Base-by-base conservation (phyloP, 2,329 filamentous ascomycete genomes). In the Talaromyces verruculosus region DNA sequence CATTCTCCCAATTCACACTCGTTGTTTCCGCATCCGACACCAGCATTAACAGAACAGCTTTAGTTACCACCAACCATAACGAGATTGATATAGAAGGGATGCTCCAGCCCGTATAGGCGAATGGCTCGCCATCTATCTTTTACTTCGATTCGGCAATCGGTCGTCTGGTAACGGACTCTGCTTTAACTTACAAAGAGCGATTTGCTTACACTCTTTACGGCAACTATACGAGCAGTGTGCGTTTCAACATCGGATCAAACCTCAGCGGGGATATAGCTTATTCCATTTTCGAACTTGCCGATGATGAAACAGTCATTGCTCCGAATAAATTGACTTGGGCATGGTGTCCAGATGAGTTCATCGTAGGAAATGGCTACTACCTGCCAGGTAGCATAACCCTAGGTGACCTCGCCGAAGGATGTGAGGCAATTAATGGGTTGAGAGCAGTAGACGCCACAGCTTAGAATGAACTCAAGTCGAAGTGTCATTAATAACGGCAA, bases 321-420 rank as follows among this genome's bases (percentile, higher is more conserved):
- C 47, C 47, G 13, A 17, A 28, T 30, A 76, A 70, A 82, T 82
- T 67, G 45, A 65, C 63, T 1, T 61, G 57, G 63, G 55, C 63
- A 6, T 65, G 63, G 63, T 65, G 63, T 51, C 63, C 63, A 17
- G 63, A 65, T 55, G 63, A 61, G 3, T 37, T 41, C 25, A 45
- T 55, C 25, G 57, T 61, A 8, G 63, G 63, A 22, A 43, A 65
- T 65, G 63, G 57, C 15, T 61, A 41, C 17, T 65, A 65, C 33
- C 22, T 65, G 22, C 63, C 63, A 25, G 63, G 63, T 17, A 65
- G 63, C n/a, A 43, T 65, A 15, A 65, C 57, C 8, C 57, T 65
- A 15, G 63, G 63, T 11, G 28, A 17, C 7, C 33, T 65, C 55
- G 39, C 41, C 6, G 10, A 61, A 13, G 57, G 63, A 25, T 65